These are phyloP conservation scores for Pichia kudriavzevii DNA, from an alignment of 1,139 yeast species.

Conservation along the genomic window DNA sequence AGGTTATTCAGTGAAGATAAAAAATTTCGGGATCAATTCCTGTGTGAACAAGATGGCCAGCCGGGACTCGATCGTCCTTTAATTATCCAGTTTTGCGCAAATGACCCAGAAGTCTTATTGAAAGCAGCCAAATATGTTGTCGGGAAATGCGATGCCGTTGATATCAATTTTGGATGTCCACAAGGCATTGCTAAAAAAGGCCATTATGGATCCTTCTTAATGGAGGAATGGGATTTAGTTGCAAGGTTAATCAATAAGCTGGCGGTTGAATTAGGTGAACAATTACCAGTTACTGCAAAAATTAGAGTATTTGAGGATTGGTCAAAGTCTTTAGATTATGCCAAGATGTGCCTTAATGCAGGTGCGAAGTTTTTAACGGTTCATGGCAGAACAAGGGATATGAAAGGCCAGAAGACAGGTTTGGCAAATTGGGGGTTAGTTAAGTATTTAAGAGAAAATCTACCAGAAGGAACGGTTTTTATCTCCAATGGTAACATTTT, in stretches of 20 bases:
- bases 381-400: constrained; percentile 93
- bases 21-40: constrained; percentile 72
- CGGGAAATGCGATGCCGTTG: constrained; percentile 90
- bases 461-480: constrained; percentile 79
- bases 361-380: constrained; percentile 95
- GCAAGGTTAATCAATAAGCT: constrained; percentile 61
- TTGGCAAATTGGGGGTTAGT: constrained; percentile 88
- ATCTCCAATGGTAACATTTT: constrained; percentile 90
- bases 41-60: constrained; percentile 72
- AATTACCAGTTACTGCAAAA: constrained; percentile 88
- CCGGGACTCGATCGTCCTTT: constrained; percentile 64
- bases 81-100: constrained; percentile 92
- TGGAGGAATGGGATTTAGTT: constrained; percentile 95
- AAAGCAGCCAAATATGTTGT: constrained; percentile 75
- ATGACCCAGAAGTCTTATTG: constrained; percentile 80
- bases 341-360: constrained; percentile 82
- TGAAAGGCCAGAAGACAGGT: constrained; percentile 96
- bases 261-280: constrained; percentile 55
- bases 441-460: constrained; percentile 64
- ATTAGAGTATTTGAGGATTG: constrained; percentile 83
- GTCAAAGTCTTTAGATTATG: constrained; percentile 79
- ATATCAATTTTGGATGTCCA: constrained; percentile 92
- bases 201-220: constrained; percentile 86
- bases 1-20: constrained; percentile 78
- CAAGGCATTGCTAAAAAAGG: constrained; percentile 96